These are phyloP conservation scores for Withania somnifera DNA, from an alignment of 305 asterid species.

Conservation along the genomic window DNA sequence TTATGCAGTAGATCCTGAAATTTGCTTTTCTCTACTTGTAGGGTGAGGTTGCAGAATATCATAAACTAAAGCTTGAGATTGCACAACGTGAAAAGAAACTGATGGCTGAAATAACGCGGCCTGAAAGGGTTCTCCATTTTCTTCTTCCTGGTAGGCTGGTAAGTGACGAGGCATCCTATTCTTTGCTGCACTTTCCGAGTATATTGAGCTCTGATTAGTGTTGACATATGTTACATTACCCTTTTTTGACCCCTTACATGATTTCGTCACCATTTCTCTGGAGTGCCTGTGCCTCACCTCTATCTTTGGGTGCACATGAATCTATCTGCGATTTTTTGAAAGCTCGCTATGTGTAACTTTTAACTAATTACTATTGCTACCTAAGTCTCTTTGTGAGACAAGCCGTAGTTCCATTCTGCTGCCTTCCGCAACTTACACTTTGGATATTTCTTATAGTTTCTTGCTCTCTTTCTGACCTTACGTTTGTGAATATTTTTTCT, in stretches of 20 bases:
- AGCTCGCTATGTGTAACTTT: neutral
- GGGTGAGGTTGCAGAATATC: constrained; percentile 87
- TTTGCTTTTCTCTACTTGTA: constrained; percentile 15
- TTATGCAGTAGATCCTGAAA: constrained; percentile 1
- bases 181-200: neutral
- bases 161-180: constrained; percentile 16
- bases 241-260: neutral
- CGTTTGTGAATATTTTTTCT: neutral
- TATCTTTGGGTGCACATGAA: neutral
- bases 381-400: neutral
- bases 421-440: neutral
- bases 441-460: neutral
- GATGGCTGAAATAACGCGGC: constrained; percentile 81
- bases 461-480: neutral
- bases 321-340: neutral
- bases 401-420: neutral
- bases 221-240: neutral
- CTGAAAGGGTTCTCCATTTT: constrained; percentile 75
- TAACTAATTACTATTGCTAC: neutral
- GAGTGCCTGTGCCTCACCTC: neutral
- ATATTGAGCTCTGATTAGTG: neutral
- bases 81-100: constrained; percentile 67
- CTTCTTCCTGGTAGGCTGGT: constrained; percentile 96
- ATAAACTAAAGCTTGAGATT: constrained; percentile 68
- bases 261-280: neutral